Base-by-base conservation (phyloP, 2,329 filamentous ascomycete genomes). In the Aspergillus sp. region DNA sequence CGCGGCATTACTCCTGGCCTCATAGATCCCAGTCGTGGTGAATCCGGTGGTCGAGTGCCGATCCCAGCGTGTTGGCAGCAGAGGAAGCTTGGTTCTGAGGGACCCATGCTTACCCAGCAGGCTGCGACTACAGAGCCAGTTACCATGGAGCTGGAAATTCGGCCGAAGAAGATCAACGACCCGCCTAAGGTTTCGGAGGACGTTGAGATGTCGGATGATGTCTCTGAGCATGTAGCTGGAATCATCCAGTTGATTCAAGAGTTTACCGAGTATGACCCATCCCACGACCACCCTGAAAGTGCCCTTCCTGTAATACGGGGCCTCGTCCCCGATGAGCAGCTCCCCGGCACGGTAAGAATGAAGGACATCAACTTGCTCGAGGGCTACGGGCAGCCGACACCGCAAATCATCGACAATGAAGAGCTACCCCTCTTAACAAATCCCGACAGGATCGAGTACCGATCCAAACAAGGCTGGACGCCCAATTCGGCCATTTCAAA, bases 1-100 rank as follows among this genome's bases (percentile, higher is more conserved):
- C 57, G 66, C 6, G 66, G 66, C 1, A 39, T 67, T 14, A 68
- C 66, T 17, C 66, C 66, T 0, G 66, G 66, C 1, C 50, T 67
- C 3, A 62, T 68, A 24, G 31, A 64, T 15, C 66, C 63, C 7
- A 45, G 23, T 3, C 44, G 58, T 0, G 66, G 66, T 1, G 66
- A 68, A 44, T 54, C 23, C 1, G 66, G 63, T 14, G 66, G 66
- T 2, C 47, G 64, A 5, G 59, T 68, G 12, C 55, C 58, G 2
- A 17, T 68, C 12, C 61, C 64, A 5, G 8, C 21, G 5, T 37
- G 37, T 11, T 55, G 37, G 37, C 23, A n/a, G 1, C 11, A 19
- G 15, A 55, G 33, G 17, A 56, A 51, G 15, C 15, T 44, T 23
- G 37, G 41, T 15, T 15, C 11, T n/a, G 19, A 8, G 6, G n/a